Evolutionary conservation across 805 yeast species (phyloP).

Genomic region (Zygosaccharomyces rouxii): DNA sequence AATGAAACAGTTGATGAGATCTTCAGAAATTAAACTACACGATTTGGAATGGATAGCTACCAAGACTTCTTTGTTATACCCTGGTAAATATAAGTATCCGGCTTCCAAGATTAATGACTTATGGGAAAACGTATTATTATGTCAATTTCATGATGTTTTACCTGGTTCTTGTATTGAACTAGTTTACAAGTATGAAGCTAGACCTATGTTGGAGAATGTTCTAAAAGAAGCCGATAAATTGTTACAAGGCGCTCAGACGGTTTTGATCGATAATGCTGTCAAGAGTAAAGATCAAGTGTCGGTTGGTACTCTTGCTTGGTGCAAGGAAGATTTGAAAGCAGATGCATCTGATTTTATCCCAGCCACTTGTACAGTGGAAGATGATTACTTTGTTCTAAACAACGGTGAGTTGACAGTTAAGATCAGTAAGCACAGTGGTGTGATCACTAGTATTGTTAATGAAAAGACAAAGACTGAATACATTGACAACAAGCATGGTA

Average conservation of each 20-base stretch:
- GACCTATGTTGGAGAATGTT: constrained; percentile 64
- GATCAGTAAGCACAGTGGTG: constrained; percentile 52
- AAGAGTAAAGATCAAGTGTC: constrained; percentile 4
- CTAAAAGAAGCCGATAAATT: constrained; percentile 50
- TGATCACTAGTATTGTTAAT: constrained; percentile 62
- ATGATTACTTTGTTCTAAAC: constrained; percentile 45
- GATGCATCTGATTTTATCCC: not conserved
- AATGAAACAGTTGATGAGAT: constrained; percentile 75
- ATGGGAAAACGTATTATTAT: constrained; percentile 86
- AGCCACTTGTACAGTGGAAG: constrained; percentile 14
- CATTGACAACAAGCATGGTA: constrained; percentile 52
- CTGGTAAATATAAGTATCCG: constrained; percentile 65
- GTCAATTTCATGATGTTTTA: constrained; percentile 96
- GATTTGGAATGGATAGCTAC: constrained; percentile 85
- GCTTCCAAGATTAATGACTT: constrained; percentile 55
- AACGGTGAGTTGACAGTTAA: constrained; percentile 60
- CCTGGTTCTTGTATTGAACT: constrained; percentile 95
- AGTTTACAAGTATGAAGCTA: constrained; percentile 86
- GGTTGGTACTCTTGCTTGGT: constrained; percentile 65
- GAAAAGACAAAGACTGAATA: constrained; percentile 55
- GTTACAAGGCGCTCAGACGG: constrained; percentile 46
- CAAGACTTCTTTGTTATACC: constrained; percentile 51
- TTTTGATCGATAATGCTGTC: constrained; percentile 33
- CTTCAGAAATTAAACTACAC: constrained; percentile 68
- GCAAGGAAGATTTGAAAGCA: constrained; percentile 31